These are phyloP conservation scores for Annulohypoxylon maeteangense DNA, from an alignment of 495 filamentous ascomycete species.

Conservation along the genomic window DNA sequence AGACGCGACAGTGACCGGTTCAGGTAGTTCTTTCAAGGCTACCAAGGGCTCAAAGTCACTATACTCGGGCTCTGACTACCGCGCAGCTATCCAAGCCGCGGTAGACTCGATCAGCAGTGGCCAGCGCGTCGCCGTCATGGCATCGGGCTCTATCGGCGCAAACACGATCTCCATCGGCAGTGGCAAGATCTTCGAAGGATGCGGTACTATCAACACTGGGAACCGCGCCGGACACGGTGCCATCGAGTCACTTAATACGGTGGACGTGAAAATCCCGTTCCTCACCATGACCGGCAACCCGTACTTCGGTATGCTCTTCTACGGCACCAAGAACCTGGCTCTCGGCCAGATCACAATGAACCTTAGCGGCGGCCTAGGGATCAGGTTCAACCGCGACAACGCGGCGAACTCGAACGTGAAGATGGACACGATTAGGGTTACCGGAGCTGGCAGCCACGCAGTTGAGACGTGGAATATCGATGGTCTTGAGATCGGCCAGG, in stretches of 20 bases:
- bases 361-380: constrained; percentile 57
- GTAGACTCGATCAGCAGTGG: constrained; percentile 63
- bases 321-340: constrained; percentile 50
- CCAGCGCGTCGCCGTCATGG: constrained; percentile 67
- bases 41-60: constrained; percentile 45
- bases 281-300: constrained; percentile 59
- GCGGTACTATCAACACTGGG: constrained; percentile 59
- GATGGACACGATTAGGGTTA: constrained; percentile 56
- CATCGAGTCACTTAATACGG: constrained; percentile 53
- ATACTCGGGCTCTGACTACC: constrained; percentile 58
- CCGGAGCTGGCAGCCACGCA: constrained; percentile 55
- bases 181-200: constrained; percentile 61
- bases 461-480: constrained; percentile 63
- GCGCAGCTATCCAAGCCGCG: constrained; percentile 55
- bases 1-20: constrained; percentile 54
- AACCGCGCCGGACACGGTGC: constrained; percentile 54
- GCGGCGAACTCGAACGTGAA: constrained; percentile 56
- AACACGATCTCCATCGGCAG: constrained; percentile 60
- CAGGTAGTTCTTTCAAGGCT: constrained; percentile 50
- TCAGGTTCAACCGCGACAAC: constrained; percentile 59
- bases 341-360: constrained; percentile 58
- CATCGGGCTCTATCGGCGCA: constrained; percentile 65
- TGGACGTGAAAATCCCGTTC: constrained; percentile 55
- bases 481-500: constrained; percentile 52
- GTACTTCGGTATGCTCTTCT: constrained; percentile 60